Evolutionary conservation across 2,329 filamentous ascomycete species (phyloP).

Genomic region (Fusarium veterinarium): DNA sequence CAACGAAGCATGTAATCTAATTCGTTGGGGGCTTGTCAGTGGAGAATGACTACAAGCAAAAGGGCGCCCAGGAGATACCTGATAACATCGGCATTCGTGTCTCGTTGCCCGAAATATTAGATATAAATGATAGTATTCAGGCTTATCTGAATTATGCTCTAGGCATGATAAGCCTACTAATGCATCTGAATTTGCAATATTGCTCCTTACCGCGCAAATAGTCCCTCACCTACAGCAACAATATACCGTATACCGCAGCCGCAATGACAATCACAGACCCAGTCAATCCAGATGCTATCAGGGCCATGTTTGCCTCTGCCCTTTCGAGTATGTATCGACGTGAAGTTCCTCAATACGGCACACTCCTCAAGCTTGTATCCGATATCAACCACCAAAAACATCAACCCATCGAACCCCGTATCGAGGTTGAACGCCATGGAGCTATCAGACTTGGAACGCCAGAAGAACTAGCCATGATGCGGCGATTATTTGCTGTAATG

Average conservation of each 20-base stretch:
- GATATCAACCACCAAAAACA: slow-evolving; percentile 37
- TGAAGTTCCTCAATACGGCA: slow-evolving; percentile 51
- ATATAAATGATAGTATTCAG: slow-evolving; percentile 10
- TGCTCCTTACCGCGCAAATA: not conserved
- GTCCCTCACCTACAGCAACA: not conserved
- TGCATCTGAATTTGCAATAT: too few relatives aligned
- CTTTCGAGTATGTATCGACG: slow-evolving; percentile 52
- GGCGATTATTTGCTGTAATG: slow-evolving; percentile 58
- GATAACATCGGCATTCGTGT: not conserved
- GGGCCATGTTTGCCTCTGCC: slow-evolving; percentile 45
- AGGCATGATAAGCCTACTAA: not conserved
- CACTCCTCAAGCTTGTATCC: slow-evolving; percentile 48
- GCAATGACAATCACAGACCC: slow-evolving; percentile 6
- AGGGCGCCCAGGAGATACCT: slow-evolving; percentile 9
- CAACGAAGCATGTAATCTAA: not conserved
- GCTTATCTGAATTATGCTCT: not conserved
- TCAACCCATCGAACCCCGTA: not conserved
- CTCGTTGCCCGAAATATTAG: not conserved
- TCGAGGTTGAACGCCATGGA: slow-evolving; percentile 53
- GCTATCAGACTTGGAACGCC: slow-evolving; percentile 61
- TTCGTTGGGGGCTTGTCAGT: slow-evolving; percentile 6
- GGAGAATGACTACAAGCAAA: slow-evolving; percentile 9
- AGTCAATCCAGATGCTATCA: slow-evolving; percentile 20
- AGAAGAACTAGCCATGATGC: slow-evolving; percentile 56
- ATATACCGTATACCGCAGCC: not conserved